phyloP scores from a whole-genome alignment of 2,329 filamentous ascomycete species.

The Podosphaera fusca region DNA sequence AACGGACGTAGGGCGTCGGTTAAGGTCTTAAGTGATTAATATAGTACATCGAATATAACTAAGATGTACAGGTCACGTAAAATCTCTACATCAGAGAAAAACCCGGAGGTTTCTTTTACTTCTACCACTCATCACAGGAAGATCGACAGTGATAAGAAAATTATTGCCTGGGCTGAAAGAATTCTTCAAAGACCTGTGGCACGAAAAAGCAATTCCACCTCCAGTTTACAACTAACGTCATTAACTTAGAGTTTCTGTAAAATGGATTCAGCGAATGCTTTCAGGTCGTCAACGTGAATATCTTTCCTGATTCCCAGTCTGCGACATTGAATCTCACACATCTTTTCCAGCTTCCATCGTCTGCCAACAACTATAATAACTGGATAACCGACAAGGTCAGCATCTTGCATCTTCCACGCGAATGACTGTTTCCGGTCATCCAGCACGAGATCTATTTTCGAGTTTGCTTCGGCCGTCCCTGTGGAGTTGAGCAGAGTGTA shows the following conservation, averaged over 20 bases:
- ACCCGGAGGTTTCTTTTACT: too few relatives aligned
- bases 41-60: too few relatives aligned
- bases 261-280: constrained; percentile 5
- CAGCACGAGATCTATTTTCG: constrained; percentile 37
- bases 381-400: constrained; percentile 73
- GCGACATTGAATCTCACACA: constrained; percentile 16
- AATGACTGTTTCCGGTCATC: constrained; percentile 50
- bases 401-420: constrained; percentile 74
- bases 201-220: too few relatives aligned
- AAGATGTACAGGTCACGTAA: too few relatives aligned
- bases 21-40: too few relatives aligned
- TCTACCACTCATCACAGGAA: too few relatives aligned
- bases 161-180: too few relatives aligned
- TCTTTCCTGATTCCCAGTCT: constrained; percentile 10
- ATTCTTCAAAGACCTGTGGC: too few relatives aligned
- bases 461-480: not conserved
- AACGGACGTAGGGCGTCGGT: too few relatives aligned
- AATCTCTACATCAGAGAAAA: too few relatives aligned
- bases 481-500: constrained; percentile 32
- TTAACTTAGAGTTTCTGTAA: constrained; percentile 7
- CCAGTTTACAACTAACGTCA: too few relatives aligned
- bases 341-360: constrained; percentile 26
- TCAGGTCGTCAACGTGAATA: constrained; percentile 8
- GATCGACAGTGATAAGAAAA: too few relatives aligned
- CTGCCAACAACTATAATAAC: constrained; percentile 60